Conservation (phyloP, 2,329 filamentous ascomycete species). For the Penicillium brevicompactum region DNA sequence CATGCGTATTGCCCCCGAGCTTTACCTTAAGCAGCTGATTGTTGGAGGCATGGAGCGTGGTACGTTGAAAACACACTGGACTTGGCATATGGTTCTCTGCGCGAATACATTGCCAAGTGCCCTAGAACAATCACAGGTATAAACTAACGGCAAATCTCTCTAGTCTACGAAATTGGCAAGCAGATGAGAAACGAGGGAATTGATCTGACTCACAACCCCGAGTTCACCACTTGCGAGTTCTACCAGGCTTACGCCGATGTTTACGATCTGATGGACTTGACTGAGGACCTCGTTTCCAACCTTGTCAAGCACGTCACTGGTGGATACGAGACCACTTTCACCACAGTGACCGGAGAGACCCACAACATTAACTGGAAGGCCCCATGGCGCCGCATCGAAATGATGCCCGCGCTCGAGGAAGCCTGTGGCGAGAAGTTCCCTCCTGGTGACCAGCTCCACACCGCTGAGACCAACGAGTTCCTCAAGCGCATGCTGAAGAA, state of each 20-base stretch:
- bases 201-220: slow-evolving; percentile 93
- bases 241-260: slow-evolving; percentile 93
- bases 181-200: slow-evolving; percentile 95
- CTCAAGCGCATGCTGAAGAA: slow-evolving; percentile 82
- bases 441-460: slow-evolving; percentile 84
- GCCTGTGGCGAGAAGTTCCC: slow-evolving; percentile 93
- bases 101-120: not conserved
- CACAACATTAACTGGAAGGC: slow-evolving; percentile 95
- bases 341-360: slow-evolving; percentile 80
- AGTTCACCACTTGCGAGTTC: slow-evolving; percentile 87
- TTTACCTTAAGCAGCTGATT: slow-evolving; percentile 95
- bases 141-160: not conserved
- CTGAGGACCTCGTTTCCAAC: slow-evolving; percentile 88
- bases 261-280: slow-evolving; percentile 86
- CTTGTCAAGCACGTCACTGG: slow-evolving; percentile 89
- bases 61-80: not conserved
- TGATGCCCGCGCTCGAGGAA: slow-evolving; percentile 92
- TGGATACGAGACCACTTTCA: slow-evolving; percentile 80
- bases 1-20: slow-evolving; percentile 90
- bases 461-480: slow-evolving; percentile 84
- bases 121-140: too few relatives aligned
- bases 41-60: slow-evolving; percentile 84
- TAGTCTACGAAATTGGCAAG: slow-evolving; percentile 76
- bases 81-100: not conserved
- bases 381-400: slow-evolving; percentile 91